Percentiles rank a stretch among this genome's conserved stretches.
phyloP scores from a whole-genome alignment of 2,329 filamentous ascomycete species.

The Pseudogymnoascus sp. region DNA sequence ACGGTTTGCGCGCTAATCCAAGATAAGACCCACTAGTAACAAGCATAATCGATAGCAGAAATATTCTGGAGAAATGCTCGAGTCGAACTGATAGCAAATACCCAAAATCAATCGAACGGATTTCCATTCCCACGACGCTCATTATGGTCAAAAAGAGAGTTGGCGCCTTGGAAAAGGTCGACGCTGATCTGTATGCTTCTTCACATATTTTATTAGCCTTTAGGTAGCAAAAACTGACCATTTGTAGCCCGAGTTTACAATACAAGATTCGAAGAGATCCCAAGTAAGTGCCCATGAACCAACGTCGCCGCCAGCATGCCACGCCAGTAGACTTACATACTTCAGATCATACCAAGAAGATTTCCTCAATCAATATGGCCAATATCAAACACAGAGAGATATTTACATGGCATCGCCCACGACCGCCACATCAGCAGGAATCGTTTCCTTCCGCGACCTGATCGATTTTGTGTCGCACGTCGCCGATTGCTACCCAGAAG shows the following conservation, averaged over 20 bases:
- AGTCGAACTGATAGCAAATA: constrained; percentile 11
- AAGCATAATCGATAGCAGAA: constrained; percentile 26
- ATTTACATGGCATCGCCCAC: constrained; percentile 82
- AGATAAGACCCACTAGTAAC: constrained; percentile 4
- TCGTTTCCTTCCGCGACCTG: constrained; percentile 80
- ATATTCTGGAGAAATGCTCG: constrained; percentile 19
- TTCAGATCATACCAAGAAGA: constrained; percentile 78
- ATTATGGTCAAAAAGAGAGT: constrained; percentile 80
- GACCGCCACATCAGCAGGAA: constrained; percentile 66
- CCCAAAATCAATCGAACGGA: constrained; percentile 11
- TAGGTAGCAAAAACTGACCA: constrained; percentile 24
- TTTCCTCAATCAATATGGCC: constrained; percentile 78
- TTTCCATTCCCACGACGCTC: constrained; percentile 13
- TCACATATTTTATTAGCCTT: constrained; percentile 14
- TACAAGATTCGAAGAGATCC: constrained; percentile 88
- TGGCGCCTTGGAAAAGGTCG: constrained; percentile 88
- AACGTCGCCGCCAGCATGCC: neutral
- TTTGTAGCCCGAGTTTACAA: constrained; percentile 65
- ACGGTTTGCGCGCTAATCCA: neutral
- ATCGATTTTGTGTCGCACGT: constrained; percentile 92
- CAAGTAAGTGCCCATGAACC: constrained; percentile 42
- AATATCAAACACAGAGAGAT: constrained; percentile 85
- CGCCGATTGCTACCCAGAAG: constrained; percentile 82
- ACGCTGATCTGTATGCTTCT: constrained; percentile 64
- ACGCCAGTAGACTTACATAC: constrained; percentile 9